Conservation (phyloP, 2,329 filamentous ascomycete genomes). For the Cercospora zeina region DNA sequence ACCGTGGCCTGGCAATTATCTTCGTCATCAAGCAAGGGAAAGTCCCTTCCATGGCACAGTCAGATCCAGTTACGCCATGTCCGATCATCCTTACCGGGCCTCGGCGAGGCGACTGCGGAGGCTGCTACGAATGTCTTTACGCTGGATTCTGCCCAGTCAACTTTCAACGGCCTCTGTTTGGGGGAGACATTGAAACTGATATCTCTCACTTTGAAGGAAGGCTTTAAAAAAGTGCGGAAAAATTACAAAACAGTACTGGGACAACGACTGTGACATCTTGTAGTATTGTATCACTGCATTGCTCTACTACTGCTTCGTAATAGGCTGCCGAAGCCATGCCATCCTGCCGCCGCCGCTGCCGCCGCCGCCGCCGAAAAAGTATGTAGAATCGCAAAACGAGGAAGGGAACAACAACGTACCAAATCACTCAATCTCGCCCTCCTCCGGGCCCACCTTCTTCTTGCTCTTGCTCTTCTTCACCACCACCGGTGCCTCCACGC, state of each 20-base stretch:
- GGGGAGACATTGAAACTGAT: neutral
- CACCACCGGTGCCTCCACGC: neutral
- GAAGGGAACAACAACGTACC: neutral
- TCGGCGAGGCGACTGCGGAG: constrained; percentile 15
- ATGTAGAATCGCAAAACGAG: neutral
- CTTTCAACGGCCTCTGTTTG: neutral
- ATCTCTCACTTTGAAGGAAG: constrained; percentile 11
- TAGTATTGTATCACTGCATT: constrained; percentile 2
- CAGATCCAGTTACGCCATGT: constrained; percentile 11
- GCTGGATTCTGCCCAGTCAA: constrained; percentile 23
- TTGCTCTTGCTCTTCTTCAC: neutral
- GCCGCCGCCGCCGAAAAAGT: neutral
- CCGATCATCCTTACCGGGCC: constrained; percentile 22
- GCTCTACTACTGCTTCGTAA: neutral
- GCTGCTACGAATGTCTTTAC: no score
- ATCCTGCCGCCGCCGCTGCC: neutral
- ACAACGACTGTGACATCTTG: constrained; percentile 26
- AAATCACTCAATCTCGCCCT: neutral
- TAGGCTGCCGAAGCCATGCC: neutral
- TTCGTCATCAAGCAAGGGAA: neutral
- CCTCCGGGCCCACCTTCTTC: neutral
- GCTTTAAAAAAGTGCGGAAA: constrained; percentile 16
- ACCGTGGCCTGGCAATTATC: neutral
- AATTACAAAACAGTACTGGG: constrained; percentile 16
- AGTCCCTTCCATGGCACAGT: neutral